phyloP scores from a whole-genome alignment of 768 basidiomycete genomes.

The Leccinum disarticulatum region DNA sequence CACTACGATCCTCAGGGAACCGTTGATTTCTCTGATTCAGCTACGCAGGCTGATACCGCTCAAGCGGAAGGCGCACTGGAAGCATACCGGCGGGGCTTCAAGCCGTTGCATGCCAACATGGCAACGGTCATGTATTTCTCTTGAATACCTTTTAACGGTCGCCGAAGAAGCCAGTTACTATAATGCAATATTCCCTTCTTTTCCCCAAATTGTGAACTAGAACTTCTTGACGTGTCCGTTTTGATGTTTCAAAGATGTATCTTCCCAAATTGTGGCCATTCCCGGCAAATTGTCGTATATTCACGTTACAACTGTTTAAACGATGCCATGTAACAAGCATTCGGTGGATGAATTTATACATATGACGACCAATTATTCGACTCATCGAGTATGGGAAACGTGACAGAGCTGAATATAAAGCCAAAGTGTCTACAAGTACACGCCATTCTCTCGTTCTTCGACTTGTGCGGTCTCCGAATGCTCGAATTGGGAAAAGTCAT shows the following conservation, averaged over 20 bases:
- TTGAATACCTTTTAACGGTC: constrained; percentile 11
- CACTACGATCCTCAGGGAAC: constrained; percentile 68
- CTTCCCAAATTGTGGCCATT: background rate
- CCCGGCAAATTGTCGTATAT: background rate
- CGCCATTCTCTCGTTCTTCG: constrained; percentile 16
- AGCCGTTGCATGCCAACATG: constrained; percentile 53
- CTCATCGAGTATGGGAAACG: background rate
- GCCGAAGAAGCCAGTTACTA: background rate
- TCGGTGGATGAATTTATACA: background rate
- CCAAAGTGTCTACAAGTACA: constrained; percentile 27
- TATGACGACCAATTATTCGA: background rate
- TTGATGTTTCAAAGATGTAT: background rate
- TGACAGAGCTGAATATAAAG: background rate
- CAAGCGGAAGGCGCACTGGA: constrained; percentile 45
- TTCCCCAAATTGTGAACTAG: background rate
- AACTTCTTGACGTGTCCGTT: background rate
- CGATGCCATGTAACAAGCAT: constrained; percentile 1
- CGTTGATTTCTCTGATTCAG: constrained; percentile 59
- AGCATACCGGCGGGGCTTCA: constrained; percentile 53
- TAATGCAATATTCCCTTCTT: background rate
- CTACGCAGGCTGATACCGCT: constrained; percentile 45
- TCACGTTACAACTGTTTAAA: background rate
- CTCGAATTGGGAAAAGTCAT: background rate
- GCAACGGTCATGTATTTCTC: constrained; percentile 61
- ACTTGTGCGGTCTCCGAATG: background rate